Base-by-base conservation (phyloP, 306 rosid genomes). In the Quercus rubra region DNA sequence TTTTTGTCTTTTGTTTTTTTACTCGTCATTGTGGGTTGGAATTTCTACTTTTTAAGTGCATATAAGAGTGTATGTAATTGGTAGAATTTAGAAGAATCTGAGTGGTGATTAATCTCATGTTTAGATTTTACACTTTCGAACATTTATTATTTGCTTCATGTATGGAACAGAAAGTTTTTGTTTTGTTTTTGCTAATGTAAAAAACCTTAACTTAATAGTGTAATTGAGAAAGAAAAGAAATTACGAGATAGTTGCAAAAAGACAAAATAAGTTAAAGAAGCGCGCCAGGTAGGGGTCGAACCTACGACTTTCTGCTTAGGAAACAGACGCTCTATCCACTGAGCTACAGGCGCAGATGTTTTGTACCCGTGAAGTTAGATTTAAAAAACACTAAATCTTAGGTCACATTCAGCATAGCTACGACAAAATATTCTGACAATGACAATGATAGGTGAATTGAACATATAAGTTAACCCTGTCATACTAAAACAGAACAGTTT, bases 201-300 rank as follows among this genome's bases (percentile, higher is more conserved):
- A 41, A 41, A 41, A 7, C 46, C 11, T 41, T 41, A 41, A 7
- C 1, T 38, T 7, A 3, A 56, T 15, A 5, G 59, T 55, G 19
- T 19, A 15, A 23, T 11, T 4, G 4, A 13, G 19, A 25, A 70
- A 38, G 59, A 15, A n/a, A 4, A 21, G 5, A 33, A 21, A 38
- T 38, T 38, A 6, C 2, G 43, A 28, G 7, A 10, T 52, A 17
- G 31, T 11, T 1, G 15, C 55, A 15, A 43, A 41, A 55, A 62
- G 12, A 2, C 0, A 31, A 55, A 15, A 18, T 12, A 3, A 15
- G 38, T 18, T 27, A 2, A 1, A 10, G 1, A 1, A 1, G 1
- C 92, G 93, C 97, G 90, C 92, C 94, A 90, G 97, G 79, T 90
- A 90, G 97, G 97, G 94, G 90, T 86, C 94, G 97, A 90, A 91